Conservation (phyloP, 805 yeast genomes). For the Ogataea ganodermae region DNA sequence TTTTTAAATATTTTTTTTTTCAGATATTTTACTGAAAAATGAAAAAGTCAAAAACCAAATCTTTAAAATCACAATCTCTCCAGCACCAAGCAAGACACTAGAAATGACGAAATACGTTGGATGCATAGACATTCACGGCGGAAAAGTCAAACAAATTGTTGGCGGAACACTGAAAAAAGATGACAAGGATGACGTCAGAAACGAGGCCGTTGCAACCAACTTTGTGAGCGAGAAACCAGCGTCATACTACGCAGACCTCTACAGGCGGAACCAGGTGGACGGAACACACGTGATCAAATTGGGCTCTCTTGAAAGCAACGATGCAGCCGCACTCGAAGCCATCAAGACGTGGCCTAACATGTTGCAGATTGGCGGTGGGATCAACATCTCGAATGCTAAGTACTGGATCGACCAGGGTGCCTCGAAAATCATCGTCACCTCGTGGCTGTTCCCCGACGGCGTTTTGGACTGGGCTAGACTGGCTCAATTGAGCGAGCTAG, state of each 20-base stretch:
- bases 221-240: conserved; percentile 78
- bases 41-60: neutral
- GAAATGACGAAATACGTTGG: conserved; percentile 87
- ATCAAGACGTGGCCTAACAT: conserved; percentile 68
- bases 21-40: neutral
- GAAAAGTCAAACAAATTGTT: conserved; percentile 94
- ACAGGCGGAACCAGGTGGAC: conserved; percentile 52
- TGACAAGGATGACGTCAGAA: conserved; percentile 44
- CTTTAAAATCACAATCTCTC: neutral
- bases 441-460: conserved; percentile 81
- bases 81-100: neutral
- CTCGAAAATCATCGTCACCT: conserved; percentile 85
- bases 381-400: conserved; percentile 69
- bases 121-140: conserved; percentile 93
- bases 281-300: conserved; percentile 95
- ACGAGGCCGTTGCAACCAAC: conserved; percentile 57
- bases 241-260: conserved; percentile 71
- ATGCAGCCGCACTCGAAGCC: conserved; percentile 79
- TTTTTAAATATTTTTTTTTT: neutral
- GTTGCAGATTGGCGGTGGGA: conserved; percentile 94
- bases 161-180: conserved; percentile 81
- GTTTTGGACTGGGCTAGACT: conserved; percentile 55
- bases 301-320: conserved; percentile 76
- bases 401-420: conserved; percentile 81
- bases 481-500: conserved; percentile 45